phyloP scores from a whole-genome alignment of 768 basidiomycete species.

The Dacryopinax primogenitus region DNA sequence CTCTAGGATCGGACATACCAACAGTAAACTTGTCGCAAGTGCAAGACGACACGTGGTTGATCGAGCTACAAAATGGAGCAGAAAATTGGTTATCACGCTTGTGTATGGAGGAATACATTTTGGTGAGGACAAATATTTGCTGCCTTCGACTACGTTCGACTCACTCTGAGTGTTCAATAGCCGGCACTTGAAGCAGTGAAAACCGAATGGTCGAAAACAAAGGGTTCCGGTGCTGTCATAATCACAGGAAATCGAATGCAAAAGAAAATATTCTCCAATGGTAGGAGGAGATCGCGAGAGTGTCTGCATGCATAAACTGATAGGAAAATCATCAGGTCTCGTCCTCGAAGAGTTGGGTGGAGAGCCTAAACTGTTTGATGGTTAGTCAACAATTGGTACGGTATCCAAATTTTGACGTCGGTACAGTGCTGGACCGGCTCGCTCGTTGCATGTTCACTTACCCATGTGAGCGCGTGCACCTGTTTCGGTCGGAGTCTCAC shows the following conservation, averaged over 20 bases:
- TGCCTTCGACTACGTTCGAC: too few relatives aligned
- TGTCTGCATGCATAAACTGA: background rate
- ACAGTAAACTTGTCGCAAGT: background rate
- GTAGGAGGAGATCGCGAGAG: conserved; percentile 26
- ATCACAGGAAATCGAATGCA: conserved; percentile 62
- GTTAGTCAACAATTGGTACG: conserved; percentile 32
- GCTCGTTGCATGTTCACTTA: conserved; percentile 32
- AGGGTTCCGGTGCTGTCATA: conserved; percentile 54
- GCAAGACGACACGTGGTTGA: conserved; percentile 42
- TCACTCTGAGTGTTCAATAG: conserved; percentile 18
- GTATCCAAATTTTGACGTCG: background rate
- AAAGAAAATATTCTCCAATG: conserved; percentile 84
- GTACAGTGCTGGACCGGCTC: background rate
- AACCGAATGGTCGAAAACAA: background rate
- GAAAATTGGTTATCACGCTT: conserved; percentile 55
- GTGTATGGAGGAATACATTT: conserved; percentile 45
- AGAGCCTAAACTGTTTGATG: conserved; percentile 50
- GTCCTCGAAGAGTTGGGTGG: conserved; percentile 41
- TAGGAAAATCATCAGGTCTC: conserved; percentile 36
- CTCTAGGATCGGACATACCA: background rate
- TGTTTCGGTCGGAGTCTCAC: background rate
- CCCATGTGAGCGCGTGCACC: conserved; percentile 43
- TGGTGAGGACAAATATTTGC: too few relatives aligned
- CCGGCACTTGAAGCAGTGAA: background rate
- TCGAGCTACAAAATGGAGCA: conserved; percentile 66